Evolutionary conservation across 2,329 filamentous ascomycete genomes (phyloP).

Genomic region (Penicillium carneum): DNA sequence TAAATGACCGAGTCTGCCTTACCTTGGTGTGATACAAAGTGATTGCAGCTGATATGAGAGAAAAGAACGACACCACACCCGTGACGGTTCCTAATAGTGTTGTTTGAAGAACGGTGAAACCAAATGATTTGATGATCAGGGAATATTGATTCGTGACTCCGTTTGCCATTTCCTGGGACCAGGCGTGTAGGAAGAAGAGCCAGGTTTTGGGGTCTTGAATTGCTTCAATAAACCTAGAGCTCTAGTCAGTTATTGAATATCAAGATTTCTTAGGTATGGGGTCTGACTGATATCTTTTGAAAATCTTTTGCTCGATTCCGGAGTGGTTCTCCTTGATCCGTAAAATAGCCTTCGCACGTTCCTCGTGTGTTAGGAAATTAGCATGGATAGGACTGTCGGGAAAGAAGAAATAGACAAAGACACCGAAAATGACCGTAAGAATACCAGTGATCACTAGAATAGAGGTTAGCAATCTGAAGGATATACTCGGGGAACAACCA

Average conservation of each 20-base stretch:
- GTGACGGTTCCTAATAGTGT: slow-evolving; percentile 35
- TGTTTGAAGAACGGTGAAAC: slow-evolving; percentile 46
- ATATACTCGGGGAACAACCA: not conserved
- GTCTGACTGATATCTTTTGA: slow-evolving; percentile 41
- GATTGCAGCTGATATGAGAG: slow-evolving; percentile 40
- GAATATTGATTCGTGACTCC: slow-evolving; percentile 54
- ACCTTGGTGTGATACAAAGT: slow-evolving; percentile 41
- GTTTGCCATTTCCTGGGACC: slow-evolving; percentile 47
- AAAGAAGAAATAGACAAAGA: slow-evolving; percentile 44
- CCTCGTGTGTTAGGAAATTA: slow-evolving; percentile 42
- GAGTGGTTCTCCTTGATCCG: slow-evolving; percentile 49
- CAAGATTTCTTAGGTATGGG: not conserved
- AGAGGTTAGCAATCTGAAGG: not conserved
- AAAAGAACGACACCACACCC: slow-evolving; percentile 39
- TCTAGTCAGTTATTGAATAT: not conserved
- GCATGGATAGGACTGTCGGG: slow-evolving; percentile 46
- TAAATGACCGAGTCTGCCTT: slow-evolving; percentile 10
- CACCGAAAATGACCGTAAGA: slow-evolving; percentile 33
- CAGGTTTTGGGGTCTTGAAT: slow-evolving; percentile 46
- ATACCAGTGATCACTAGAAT: slow-evolving; percentile 22
- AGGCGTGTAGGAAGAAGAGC: slow-evolving; percentile 48
- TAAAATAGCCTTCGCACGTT: slow-evolving; percentile 46
- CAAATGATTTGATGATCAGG: slow-evolving; percentile 56
- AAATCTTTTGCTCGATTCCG: slow-evolving; percentile 48
- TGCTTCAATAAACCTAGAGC: slow-evolving; percentile 40